These are phyloP conservation scores for Hymenoscyphus infarciens DNA, from an alignment of 2,329 filamentous ascomycete species.

Conservation along the genomic window DNA sequence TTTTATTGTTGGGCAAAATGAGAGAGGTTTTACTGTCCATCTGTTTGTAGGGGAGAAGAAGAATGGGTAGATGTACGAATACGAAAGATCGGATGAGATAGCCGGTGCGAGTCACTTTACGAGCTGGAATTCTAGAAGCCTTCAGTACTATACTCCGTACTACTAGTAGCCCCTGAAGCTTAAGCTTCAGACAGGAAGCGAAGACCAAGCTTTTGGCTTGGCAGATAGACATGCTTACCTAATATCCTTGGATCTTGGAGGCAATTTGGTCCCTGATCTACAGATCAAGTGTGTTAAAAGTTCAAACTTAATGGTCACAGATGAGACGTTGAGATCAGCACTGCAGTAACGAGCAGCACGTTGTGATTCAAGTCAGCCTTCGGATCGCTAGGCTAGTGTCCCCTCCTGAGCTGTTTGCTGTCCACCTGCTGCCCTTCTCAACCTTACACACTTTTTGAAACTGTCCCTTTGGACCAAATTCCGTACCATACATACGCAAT, in stretches of 20 bases:
- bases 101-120: background rate
- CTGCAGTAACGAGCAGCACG: background rate
- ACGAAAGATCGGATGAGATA: background rate
- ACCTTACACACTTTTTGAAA: background rate
- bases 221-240: background rate
- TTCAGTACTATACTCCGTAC: no score
- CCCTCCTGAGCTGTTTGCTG: background rate
- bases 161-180: no score
- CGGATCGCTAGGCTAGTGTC: background rate
- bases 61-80: background rate
- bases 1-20: background rate
- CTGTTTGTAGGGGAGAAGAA: no score
- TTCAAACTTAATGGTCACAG: no score
- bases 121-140: background rate
- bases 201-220: background rate
- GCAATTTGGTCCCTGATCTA: background rate
- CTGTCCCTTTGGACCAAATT: background rate
- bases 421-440: background rate
- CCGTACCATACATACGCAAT: background rate
- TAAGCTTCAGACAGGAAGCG: no score
- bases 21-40: no score
- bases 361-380: background rate
- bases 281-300: background rate
- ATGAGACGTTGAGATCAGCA: slow-evolving; percentile 1
- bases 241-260: background rate